Base-by-base conservation (phyloP, 2,329 filamentous ascomycete species). In the Colletotrichum endophyticum region DNA sequence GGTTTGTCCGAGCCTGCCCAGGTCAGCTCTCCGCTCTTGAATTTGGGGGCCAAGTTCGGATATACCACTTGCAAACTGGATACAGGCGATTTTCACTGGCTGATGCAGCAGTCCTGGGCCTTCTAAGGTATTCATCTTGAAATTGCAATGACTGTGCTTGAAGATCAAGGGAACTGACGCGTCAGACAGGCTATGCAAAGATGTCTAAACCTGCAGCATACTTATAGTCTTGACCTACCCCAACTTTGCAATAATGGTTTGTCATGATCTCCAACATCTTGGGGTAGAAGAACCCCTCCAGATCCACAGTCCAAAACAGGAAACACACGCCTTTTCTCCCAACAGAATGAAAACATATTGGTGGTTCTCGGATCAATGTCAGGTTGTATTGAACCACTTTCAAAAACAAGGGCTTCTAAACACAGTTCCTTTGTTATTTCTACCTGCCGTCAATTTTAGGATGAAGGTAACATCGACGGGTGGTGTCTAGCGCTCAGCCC, bases 1-100 rank as follows among this genome's bases (percentile, higher is more conserved):
- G 92, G 83, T 88, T 99, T 99, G 87, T 98, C 95, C 78, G 94
- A 86, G 76, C 94, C 94, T 77, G 94, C 93, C 71, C 2, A 0
- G 2, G 49, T 25, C 8, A 22, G n/a, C 5, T 8, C 4, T 57
- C 3, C 22, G 5, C 19, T n/a, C 12, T 13, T 53, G 9, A 7
- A 9, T 6, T 2, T 6, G 39, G 9, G 19, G 3, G 36, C 2
- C 8, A 4, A 12, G 27, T n/a, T 44, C 16, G 5, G 13, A 8
- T 12, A 8, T 68, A 68, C 66, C 49, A 93, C 93, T 73, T 57
- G 95, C 93, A 36, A 98, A 91, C 86, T 98, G 95, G 77, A 98
- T 89, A 80, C 96, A 91, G 32, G 95, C 94, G 59, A 98, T 89
- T 86, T 95, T 96, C 81, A 98, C 88, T 39, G 94, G 92, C 84